A percentile compares a stretch with the other conserved stretches of the same genome.
Evolutionary conservation across 495 filamentous ascomycete genomes (phyloP).

Genomic region (Rhizodiscina lignyota): DNA sequence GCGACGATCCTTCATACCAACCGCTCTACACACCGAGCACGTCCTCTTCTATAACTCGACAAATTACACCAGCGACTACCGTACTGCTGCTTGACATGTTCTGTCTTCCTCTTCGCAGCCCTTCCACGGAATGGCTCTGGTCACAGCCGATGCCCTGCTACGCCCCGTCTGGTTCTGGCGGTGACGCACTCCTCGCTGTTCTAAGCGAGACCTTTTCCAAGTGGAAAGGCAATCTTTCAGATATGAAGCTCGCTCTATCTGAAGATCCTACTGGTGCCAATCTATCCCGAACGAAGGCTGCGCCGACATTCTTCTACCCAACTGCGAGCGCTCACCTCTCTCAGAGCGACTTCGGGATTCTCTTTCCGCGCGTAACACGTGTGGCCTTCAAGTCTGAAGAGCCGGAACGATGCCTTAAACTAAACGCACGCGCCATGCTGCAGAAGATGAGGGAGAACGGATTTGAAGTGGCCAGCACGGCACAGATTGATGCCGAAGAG

Average conservation of each 20-base stretch:
- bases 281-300: conserved; percentile 4
- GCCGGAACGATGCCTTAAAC: conserved; percentile 40
- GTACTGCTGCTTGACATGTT: conserved; percentile 57
- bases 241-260: conserved; percentile 38
- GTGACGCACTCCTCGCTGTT: conserved; percentile 39
- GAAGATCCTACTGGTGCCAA: conserved; percentile 7
- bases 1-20: conserved; percentile 7
- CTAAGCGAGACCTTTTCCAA: conserved; percentile 55
- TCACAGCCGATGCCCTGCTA: conserved; percentile 52
- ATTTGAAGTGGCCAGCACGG: conserved; percentile 25
- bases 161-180: conserved; percentile 26
- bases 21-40: conserved; percentile 33
- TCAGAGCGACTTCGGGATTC: conserved; percentile 62
- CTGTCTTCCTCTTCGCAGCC: conserved; percentile 46
- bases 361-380: conserved; percentile 52
- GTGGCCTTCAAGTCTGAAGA: conserved; percentile 35
- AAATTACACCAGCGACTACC: conserved; percentile 45
- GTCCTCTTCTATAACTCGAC: conserved; percentile 31
- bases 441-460: conserved; percentile 39
- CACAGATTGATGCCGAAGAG: background rate
- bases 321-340: conserved; percentile 46
- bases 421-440: conserved; percentile 47
- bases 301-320: conserved; percentile 40
- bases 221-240: conserved; percentile 47
- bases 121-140: conserved; percentile 36